Percentiles rank a stretch among this genome's conserved stretches.
These are phyloP conservation scores for Picea sitchensis DNA, from an alignment of 75 land plant species.

Conservation along the genomic window DNA sequence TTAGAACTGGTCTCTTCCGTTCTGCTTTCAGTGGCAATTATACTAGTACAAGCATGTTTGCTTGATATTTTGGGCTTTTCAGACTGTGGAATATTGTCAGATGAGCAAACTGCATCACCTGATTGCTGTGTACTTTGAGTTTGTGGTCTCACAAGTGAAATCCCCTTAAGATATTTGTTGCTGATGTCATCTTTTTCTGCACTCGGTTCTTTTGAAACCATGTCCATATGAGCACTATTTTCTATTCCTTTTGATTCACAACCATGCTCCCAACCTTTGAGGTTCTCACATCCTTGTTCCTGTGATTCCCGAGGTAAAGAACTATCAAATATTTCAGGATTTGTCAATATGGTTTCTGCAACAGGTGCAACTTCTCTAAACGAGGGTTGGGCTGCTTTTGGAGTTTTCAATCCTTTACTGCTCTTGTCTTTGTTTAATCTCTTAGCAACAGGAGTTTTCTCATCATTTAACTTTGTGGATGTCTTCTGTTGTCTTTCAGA, in stretches of 20 bases:
- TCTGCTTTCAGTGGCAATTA: neutral
- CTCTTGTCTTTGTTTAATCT: neutral
- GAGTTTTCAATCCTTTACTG: neutral
- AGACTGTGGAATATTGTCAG: neutral
- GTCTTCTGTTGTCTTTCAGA: neutral
- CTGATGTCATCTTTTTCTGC: neutral
- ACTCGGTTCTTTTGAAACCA: neutral
- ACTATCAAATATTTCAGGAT: constrained; percentile 12
- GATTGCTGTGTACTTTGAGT: too few species aligned
- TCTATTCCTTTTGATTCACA: neutral
- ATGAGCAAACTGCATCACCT: too few species aligned
- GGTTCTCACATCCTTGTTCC: neutral
- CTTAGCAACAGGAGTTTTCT: neutral
- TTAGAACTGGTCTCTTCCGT: neutral
- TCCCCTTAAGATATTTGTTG: neutral
- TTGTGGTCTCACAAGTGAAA: too few species aligned
- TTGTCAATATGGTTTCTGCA: constrained; percentile 9
- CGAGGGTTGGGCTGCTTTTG: neutral
- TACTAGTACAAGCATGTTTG: neutral
- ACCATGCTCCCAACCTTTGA: neutral
- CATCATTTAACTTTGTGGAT: neutral
- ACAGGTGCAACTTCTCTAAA: constrained; percentile 14
- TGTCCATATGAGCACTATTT: neutral
- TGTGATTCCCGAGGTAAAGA: neutral
- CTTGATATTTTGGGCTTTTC: neutral